phyloP scores from a whole-genome alignment of 441 rosid species.

The Populus trichocarpa region DNA sequence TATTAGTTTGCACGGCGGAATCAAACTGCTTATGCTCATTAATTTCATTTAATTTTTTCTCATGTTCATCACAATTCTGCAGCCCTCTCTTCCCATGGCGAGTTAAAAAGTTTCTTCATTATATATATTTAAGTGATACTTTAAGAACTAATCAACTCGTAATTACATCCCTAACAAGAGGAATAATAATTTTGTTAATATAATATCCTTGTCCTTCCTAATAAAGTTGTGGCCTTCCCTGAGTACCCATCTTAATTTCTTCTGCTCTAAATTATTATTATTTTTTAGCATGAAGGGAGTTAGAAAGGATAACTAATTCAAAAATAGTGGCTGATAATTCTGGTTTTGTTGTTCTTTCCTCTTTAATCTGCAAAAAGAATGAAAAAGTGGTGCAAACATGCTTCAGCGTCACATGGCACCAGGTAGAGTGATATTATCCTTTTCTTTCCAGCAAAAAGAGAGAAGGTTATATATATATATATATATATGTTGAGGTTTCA shows the following conservation, averaged over 20 bases:
- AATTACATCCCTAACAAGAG: neutral
- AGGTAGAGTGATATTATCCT: neutral
- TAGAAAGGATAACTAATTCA: neutral
- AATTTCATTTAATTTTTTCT: neutral
- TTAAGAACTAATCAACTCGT: neutral
- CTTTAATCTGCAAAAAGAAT: neutral
- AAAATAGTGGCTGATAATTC: constrained; percentile 14
- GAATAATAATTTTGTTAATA: neutral
- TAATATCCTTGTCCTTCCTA: neutral
- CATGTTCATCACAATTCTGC: neutral
- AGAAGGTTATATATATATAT: too few species aligned
- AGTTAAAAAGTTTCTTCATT: neutral
- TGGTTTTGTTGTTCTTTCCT: neutral
- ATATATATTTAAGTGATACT: neutral
- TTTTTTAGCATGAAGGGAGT: neutral
- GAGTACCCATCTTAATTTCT: neutral
- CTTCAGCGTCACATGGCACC: neutral
- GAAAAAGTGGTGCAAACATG: neutral
- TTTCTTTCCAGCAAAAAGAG: neutral
- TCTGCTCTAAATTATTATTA: neutral
- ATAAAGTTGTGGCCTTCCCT: neutral
- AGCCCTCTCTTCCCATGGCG: neutral
- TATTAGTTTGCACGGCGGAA: neutral
- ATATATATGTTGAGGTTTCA: too few species aligned
- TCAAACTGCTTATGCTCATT: neutral